These are phyloP conservation scores for Volvox reticuliferus DNA, from an alignment of 139 green algal species.

Conservation along the genomic window DNA sequence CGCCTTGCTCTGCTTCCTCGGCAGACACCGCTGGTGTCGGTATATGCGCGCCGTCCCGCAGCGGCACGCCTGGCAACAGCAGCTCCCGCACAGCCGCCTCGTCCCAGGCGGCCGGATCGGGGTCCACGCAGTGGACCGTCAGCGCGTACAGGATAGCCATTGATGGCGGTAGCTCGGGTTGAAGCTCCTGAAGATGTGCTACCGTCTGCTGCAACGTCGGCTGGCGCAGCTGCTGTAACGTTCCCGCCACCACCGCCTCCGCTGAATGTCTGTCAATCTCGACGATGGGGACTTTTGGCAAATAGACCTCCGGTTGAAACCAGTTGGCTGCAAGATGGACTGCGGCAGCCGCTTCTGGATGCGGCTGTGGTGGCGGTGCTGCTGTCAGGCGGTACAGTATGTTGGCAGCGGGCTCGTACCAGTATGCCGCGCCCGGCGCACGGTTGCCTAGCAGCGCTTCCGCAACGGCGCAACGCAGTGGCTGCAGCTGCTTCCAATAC, in stretches of 20 bases:
- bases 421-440: neutral
- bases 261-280: neutral
- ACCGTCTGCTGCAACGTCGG: constrained; percentile 3
- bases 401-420: neutral
- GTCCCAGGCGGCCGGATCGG: constrained; percentile 21
- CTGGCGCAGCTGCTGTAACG: constrained; percentile 12
- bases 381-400: neutral
- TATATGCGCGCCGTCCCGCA: neutral
- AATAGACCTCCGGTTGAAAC: neutral
- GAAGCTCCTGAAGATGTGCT: neutral
- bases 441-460: neutral
- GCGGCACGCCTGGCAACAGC: constrained; percentile 29
- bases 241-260: neutral
- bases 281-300: neutral
- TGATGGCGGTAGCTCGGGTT: neutral
- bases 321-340: neutral
- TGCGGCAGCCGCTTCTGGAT: neutral
- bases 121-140: constrained; percentile 2
- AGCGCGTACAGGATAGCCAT: neutral
- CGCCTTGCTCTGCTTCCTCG: neutral
- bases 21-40: neutral
- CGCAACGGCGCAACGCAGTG: neutral
- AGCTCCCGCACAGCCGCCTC: neutral
- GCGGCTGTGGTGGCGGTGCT: neutral
- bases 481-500: neutral